Evolutionary conservation across 2,329 filamentous ascomycete genomes (phyloP).

Genomic region (Botrytis tulipae): DNA sequence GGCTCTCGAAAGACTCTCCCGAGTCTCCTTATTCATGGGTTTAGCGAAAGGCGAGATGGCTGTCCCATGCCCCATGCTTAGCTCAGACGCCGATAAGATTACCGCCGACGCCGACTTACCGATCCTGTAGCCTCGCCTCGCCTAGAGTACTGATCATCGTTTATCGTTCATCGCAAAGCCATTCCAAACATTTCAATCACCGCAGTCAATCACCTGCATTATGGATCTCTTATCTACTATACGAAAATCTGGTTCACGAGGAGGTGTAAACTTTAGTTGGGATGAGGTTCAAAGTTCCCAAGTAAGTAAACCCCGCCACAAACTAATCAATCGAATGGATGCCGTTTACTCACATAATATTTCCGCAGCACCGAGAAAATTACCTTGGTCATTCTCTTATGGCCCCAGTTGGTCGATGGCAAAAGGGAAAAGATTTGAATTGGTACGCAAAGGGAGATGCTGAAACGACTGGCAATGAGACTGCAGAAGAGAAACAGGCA

Average conservation of each 20-base stretch:
- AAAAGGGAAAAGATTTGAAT: constrained; percentile 60
- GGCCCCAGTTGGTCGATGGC: constrained; percentile 74
- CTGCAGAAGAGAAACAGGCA: constrained; percentile 56
- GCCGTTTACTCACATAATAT: neutral
- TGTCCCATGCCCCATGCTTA: neutral
- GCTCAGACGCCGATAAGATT: neutral
- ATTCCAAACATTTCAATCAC: neutral
- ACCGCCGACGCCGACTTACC: neutral
- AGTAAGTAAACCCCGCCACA: neutral
- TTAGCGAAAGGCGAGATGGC: neutral
- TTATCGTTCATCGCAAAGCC: neutral
- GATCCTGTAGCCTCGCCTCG: neutral
- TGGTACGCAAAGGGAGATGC: constrained; percentile 62
- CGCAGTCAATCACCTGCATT: constrained; percentile 7
- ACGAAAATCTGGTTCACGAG: constrained; percentile 85
- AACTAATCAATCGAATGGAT: neutral
- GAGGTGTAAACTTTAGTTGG: constrained; percentile 96
- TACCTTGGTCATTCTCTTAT: constrained; percentile 73
- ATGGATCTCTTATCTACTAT: constrained; percentile 96
- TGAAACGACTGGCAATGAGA: constrained; percentile 53
- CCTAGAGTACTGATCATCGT: neutral
- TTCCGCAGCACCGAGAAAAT: constrained; percentile 73
- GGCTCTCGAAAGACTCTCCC: neutral
- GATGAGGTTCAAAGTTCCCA: constrained; percentile 85
- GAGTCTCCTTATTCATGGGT: neutral